These are phyloP conservation scores for Sonneratia caseolaris DNA, from an alignment of 345 rosid genomes.

Conservation along the genomic window DNA sequence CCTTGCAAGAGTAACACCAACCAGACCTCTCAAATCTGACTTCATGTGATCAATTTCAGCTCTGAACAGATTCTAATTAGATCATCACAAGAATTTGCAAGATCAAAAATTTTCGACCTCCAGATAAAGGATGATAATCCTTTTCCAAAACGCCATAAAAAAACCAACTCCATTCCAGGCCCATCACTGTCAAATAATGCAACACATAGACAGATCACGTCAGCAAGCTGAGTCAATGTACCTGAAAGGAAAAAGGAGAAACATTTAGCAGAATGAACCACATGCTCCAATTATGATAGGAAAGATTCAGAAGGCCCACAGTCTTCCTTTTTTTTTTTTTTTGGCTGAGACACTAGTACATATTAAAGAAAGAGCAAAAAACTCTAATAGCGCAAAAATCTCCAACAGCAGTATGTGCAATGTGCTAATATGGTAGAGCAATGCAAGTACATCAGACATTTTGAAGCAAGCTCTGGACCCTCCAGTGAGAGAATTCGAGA, in stretches of 20 bases:
- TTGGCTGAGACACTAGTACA: background rate
- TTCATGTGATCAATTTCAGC: conserved; percentile 62
- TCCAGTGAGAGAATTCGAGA: conserved; percentile 59
- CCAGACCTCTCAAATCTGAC: conserved; percentile 95
- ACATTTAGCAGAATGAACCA: too few relatives aligned
- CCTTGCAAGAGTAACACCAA: conserved; percentile 92
- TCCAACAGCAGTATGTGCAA: background rate
- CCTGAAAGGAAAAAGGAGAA: conserved; percentile 32
- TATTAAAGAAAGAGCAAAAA: background rate
- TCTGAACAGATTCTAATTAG: conserved; percentile 57
- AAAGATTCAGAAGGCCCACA: background rate
- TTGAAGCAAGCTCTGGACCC: conserved; percentile 60
- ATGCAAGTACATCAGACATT: conserved; percentile 60
- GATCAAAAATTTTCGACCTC: conserved; percentile 59
- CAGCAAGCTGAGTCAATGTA: conserved; percentile 82
- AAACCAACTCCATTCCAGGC: conserved; percentile 58
- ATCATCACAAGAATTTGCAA: conserved; percentile 89
- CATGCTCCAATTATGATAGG: background rate
- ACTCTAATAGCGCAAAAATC: background rate
- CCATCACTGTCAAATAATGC: conserved; percentile 51
- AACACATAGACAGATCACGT: conserved; percentile 85
- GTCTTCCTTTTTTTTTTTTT: background rate
- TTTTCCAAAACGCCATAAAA: conserved; percentile 41
- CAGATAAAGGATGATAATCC: conserved; percentile 62
- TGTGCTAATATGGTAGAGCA: background rate